A percentile compares a stretch with the other conserved stretches of the same genome.
Evolutionary conservation across 352 stramenopile genomes (phyloP).

Genomic region (Plasmopara viticola): DNA sequence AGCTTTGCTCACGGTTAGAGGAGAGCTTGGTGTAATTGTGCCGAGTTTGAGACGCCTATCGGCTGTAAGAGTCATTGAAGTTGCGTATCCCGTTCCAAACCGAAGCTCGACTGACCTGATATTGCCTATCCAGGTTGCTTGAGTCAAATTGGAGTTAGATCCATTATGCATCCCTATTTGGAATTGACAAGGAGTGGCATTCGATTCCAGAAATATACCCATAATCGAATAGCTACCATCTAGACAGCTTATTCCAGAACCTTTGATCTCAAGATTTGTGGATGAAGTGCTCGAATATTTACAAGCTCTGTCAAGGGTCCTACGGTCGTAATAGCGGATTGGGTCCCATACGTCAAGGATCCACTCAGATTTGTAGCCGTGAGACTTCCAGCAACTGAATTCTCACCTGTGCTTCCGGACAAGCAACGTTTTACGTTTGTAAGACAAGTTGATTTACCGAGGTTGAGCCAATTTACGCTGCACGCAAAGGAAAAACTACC

Average conservation of each 20-base stretch:
- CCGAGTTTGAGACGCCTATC: neutral
- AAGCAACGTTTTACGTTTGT: too few species aligned
- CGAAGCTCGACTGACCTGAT: neutral
- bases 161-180: neutral
- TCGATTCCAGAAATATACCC: neutral
- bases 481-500: neutral
- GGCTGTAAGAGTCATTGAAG: neutral
- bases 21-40: neutral
- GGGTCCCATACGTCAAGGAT: neutral
- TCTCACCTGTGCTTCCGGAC: neutral
- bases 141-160: neutral
- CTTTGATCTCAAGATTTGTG: too few species aligned
- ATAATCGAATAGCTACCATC: neutral
- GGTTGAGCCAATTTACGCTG: neutral
- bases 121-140: slow-evolving; percentile 1
- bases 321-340: neutral
- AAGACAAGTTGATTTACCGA: too few species aligned
- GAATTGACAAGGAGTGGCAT: neutral
- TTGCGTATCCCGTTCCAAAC: neutral
- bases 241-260: neutral
- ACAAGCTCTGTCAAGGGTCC: neutral
- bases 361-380: neutral
- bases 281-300: too few species aligned
- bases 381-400: neutral
- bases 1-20: neutral